Evolutionary conservation across 2,329 filamentous ascomycete species (phyloP), one percentile per base, ranked within the genome.

Genomic region (Akanthomyces dipterigenus): DNA sequence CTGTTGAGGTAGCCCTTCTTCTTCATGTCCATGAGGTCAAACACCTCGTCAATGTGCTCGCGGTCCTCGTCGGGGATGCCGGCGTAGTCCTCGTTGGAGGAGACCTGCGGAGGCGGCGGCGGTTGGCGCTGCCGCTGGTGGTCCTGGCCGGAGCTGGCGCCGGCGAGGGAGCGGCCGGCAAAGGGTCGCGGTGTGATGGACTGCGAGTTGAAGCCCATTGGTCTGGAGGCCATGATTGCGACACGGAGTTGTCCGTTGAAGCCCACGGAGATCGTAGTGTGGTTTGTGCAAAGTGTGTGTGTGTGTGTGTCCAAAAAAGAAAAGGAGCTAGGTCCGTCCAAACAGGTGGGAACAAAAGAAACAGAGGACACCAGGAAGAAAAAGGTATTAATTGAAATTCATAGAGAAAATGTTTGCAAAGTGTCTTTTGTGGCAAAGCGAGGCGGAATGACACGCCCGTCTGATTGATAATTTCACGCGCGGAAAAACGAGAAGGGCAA

Each of bases 1-100:
- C 96, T 98, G 79, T 98, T 93, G 71, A 99, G 91, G 75, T 90
- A 87, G 51, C 88, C 85, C 78, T 98, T 93, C 74, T 96, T 93
- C 81, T 98, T 93, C 70, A 96, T 89, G 74, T 98, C 95, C 81
- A 99, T 98, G 66, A 98, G 87, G 64, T 88, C 88, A 76, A 98
- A 98, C 65, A 93, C 93, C 80, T 97, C 93, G 72, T 91, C 91
- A 65, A 97, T 93, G 75, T 97, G 93, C 70, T 96, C 91, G 66
- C 89, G 84, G 73, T 97, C 93, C 75, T 97, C 93, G 70, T 97
- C 93, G 22, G 86, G 88, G 67, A 98, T 75, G 50, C 66, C 69
- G 64, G 67, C 71, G 63, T 76, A 77, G 36, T 76, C 74, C 51
- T 76, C 73, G 62, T 75, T 75, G 24, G 70, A 65, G 12, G 71